These are phyloP conservation scores for Mesembryanthemum crystallinum DNA, from an alignment of 148 eudicot genomes.

Conservation along the genomic window DNA sequence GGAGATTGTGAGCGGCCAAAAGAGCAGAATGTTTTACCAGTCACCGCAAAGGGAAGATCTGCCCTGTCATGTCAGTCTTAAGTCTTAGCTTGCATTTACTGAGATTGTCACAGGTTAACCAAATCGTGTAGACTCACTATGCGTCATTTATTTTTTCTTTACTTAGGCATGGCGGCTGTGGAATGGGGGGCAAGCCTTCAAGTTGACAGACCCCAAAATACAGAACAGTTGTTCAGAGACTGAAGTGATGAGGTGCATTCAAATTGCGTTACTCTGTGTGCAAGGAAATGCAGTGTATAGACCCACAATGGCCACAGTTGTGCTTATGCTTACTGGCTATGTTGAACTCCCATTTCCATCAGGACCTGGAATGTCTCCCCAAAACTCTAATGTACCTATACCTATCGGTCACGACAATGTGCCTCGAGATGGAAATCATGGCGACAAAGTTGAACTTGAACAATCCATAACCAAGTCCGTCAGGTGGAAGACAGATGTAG, in stretches of 20 bases:
- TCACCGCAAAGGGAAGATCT: conserved; percentile 2
- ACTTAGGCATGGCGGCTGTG: conserved; percentile 16
- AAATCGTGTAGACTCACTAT: too few relatives aligned
- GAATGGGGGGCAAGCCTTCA: conserved; percentile 8
- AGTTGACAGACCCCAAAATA: not conserved
- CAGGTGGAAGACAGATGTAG: not conserved
- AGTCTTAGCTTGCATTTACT: too few relatives aligned
- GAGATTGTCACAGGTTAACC: too few relatives aligned
- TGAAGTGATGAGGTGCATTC: conserved; percentile 17
- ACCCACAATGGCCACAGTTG: conserved; percentile 19
- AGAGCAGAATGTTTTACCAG: conserved; percentile 34
- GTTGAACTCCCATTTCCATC: conserved; percentile 21
- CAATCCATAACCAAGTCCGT: not conserved
- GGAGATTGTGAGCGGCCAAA: conserved; percentile 58
- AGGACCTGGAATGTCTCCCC: conserved; percentile 2
- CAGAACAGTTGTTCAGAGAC: not conserved
- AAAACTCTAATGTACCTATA: not conserved
- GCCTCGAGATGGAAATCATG: too few relatives aligned
- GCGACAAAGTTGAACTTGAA: not conserved
- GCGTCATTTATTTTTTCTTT: too few relatives aligned
- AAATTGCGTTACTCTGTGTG: conserved; percentile 11
- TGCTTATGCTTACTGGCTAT: conserved; percentile 29
- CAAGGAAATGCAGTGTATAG: conserved; percentile 4
- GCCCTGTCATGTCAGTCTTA: not conserved
- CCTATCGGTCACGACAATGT: not conserved